A percentile compares a stretch with the other conserved stretches of the same genome.
These are phyloP conservation scores for Tagetes patula DNA, from an alignment of 129 eudicot genomes.

Conservation along the genomic window DNA sequence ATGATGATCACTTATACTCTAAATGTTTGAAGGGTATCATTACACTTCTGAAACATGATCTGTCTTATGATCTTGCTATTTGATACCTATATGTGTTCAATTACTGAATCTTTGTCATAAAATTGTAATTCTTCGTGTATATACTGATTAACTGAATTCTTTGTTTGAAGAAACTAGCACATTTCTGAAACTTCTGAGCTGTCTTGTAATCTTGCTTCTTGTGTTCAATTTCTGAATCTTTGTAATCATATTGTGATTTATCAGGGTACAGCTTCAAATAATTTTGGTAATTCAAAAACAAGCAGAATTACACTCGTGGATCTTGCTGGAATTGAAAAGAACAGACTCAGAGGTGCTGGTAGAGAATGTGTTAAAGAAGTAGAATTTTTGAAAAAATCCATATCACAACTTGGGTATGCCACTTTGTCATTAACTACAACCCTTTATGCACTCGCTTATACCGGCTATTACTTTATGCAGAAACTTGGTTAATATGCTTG, in stretches of 20 bases:
- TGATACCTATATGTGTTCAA: no score
- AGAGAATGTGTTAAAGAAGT: slow-evolving; percentile 65
- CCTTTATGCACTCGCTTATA: neutral
- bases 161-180: neutral
- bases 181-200: neutral
- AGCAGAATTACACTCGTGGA: slow-evolving; percentile 86
- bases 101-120: no score
- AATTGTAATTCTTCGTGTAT: slow-evolving; percentile 4
- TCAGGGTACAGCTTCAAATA: slow-evolving; percentile 70
- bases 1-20: neutral
- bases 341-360: slow-evolving; percentile 54
- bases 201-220: no score
- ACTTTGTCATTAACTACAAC: neutral
- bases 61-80: neutral
- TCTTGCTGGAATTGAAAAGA: slow-evolving; percentile 81
- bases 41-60: neutral
- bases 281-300: slow-evolving; percentile 83
- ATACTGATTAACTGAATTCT: neutral
- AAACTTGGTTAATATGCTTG: slow-evolving; percentile 80
- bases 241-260: neutral
- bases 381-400: slow-evolving; percentile 71
- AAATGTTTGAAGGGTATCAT: no score
- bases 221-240: neutral
- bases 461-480: slow-evolving; percentile 41
- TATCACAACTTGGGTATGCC: slow-evolving; percentile 87